Evolutionary conservation across 2,329 filamentous ascomycete species (phyloP), one percentile per base, ranked within the genome.

Genomic region (Zasmidium citrigriseum): DNA sequence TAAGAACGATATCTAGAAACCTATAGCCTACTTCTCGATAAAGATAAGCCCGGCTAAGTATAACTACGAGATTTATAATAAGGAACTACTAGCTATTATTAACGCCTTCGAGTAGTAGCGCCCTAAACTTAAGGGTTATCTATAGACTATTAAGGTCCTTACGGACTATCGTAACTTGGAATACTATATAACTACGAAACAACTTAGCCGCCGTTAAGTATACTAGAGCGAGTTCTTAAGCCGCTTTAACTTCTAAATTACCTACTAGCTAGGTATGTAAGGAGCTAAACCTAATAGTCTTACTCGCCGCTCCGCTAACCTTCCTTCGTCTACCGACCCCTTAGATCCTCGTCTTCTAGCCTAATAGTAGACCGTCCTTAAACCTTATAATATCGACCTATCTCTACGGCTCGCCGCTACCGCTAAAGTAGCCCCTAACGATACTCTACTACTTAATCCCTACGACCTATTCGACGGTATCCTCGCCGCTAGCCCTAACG

Each of bases 31-130:
- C 49, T 52, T 55, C 9, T 62, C 46, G 14, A 58, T 46, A 41
- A 62, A 60, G 46, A 46, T 62, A 21, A 58, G 11, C 11, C 45
- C 23, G 7, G 29, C 44, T 2, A 47, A 64, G 23, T 53, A 45
- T 18, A 62, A 57, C 38, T 64, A 64, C 21, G 27, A 61, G 11
- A 64, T 60, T 9, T 58, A 61, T 23, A 29, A 64, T 23, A 57
- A 57, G 46, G 59, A 64, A 41, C 62, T 77, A 0, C 48, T 76
- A 4, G 70, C 71, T 1, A 71, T 77, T 27, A 54, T 76, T 1
- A 20, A 49, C 10, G 38, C 48, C 18, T 64, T 75, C 16, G 50
- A 71, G 52, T 47, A 68, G 52, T 74, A 59, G 67, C 7, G 61
- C 18, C 52, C 60, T 22, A 55, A 72, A 38, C 60, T 73, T 0